Conservation (phyloP, 805 yeast genomes). For the Lachancea fermentati region DNA sequence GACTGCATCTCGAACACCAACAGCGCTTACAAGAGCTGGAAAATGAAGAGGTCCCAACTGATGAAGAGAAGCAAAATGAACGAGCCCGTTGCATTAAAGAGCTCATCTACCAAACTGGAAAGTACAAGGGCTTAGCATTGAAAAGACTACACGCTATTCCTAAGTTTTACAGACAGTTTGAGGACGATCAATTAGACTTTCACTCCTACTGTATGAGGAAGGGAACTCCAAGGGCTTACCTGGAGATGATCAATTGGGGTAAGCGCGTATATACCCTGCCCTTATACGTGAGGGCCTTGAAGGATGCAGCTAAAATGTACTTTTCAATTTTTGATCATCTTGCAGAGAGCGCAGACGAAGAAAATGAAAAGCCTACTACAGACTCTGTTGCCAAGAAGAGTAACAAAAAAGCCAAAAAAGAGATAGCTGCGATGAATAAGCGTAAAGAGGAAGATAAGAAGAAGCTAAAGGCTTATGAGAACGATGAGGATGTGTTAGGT, state of each 20-base stretch:
- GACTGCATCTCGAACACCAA: slow-evolving; percentile 43
- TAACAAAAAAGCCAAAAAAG: slow-evolving; percentile 53
- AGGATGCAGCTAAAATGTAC: slow-evolving; percentile 57
- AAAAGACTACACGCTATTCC: slow-evolving; percentile 69
- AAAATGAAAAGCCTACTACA: slow-evolving; percentile 9
- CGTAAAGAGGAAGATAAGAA: slow-evolving; percentile 50
- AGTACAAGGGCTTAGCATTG: slow-evolving; percentile 63
- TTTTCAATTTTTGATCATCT: slow-evolving; percentile 34
- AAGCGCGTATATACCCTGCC: slow-evolving; percentile 67
- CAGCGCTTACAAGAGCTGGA: slow-evolving; percentile 17
- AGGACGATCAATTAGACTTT: slow-evolving; percentile 87
- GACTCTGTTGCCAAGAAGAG: slow-evolving; percentile 20
- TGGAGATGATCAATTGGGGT: slow-evolving; percentile 77
- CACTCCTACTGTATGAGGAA: slow-evolving; percentile 86
- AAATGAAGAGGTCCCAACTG: slow-evolving; percentile 7
- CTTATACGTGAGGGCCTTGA: slow-evolving; percentile 61
- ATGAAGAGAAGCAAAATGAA: slow-evolving; percentile 23
- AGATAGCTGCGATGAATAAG: slow-evolving; percentile 43
- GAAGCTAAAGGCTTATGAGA: slow-evolving; percentile 35
- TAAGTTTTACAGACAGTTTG: slow-evolving; percentile 63
- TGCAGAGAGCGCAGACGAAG: slow-evolving; percentile 9
- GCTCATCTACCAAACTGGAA: slow-evolving; percentile 39
- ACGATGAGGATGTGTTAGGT: slow-evolving; percentile 60
- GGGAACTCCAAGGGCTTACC: slow-evolving; percentile 83
- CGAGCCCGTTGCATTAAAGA: slow-evolving; percentile 31